Conservation (phyloP, 768 basidiomycete species). For the Neoboletus brunneissimus region DNA sequence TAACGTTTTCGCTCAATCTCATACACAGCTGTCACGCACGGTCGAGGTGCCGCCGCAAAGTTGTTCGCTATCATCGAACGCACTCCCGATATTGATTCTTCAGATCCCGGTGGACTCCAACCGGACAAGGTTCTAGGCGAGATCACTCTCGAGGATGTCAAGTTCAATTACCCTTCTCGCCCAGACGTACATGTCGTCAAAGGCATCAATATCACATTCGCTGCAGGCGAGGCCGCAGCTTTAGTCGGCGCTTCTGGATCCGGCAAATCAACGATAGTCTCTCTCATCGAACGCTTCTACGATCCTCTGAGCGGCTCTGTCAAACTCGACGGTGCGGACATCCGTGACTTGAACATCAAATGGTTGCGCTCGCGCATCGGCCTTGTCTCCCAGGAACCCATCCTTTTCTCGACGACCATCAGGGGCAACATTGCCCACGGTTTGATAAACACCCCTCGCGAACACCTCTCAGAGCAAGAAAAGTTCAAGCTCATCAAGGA, state of each 20-base stretch:
- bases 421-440: conserved; percentile 81
- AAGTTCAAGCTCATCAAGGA: conserved; percentile 77
- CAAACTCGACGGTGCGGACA: conserved; percentile 69
- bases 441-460: conserved; percentile 68
- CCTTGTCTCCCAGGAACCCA: conserved; percentile 86
- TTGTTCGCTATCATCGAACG: conserved; percentile 86
- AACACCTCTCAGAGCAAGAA: conserved; percentile 67
- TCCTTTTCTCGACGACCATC: conserved; percentile 82
- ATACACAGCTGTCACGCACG: conserved; percentile 66
- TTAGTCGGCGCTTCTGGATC: conserved; percentile 79
- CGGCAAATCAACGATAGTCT: conserved; percentile 74
- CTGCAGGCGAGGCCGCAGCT: conserved; percentile 73
- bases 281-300: conserved; percentile 86
- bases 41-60: conserved; percentile 85
- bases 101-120: conserved; percentile 61
- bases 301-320: conserved; percentile 70
- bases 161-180: conserved; percentile 87
- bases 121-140: conserved; percentile 66
- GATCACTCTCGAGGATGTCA: conserved; percentile 70
- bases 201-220: conserved; percentile 61
- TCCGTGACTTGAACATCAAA: conserved; percentile 74
- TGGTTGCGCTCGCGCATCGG: conserved; percentile 89
- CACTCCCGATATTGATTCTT: conserved; percentile 81
- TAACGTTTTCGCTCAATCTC: neutral
- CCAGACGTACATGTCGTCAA: conserved; percentile 77